Evolutionary conservation across 257 asterid genomes (phyloP).

Genomic region (Nicotiana attenuata): DNA sequence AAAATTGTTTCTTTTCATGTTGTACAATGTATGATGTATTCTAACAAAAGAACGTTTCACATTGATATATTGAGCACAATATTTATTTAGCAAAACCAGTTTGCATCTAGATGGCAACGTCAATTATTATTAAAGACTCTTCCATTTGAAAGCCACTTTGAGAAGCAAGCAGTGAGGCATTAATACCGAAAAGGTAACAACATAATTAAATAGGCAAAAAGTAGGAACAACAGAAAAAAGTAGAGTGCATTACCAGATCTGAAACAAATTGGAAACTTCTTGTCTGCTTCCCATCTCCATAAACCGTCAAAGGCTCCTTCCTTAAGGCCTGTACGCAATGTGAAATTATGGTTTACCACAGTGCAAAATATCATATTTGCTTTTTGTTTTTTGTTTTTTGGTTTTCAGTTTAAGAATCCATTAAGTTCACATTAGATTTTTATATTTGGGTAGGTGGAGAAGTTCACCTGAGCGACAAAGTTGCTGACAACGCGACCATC

Average conservation of each 20-base stretch:
- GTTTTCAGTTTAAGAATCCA: neutral
- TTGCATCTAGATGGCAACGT: neutral
- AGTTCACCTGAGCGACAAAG: constrained; percentile 92
- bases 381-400: neutral
- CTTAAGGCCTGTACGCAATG: constrained; percentile 68
- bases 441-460: neutral
- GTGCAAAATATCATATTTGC: neutral
- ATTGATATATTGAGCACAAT: neutral
- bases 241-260: constrained; percentile 60
- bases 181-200: neutral
- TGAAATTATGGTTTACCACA: neutral
- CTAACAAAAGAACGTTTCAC: neutral
- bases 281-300: constrained; percentile 97
- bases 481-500: constrained; percentile 99
- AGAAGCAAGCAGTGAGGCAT: neutral
- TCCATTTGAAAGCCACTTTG: neutral
- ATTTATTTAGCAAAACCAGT: neutral
- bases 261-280: constrained; percentile 95
- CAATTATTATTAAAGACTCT: neutral
- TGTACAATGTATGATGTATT: neutral
- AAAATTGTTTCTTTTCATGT: neutral
- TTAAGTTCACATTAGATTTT: neutral
- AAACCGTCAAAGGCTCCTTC: constrained; percentile 90
- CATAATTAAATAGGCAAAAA: neutral
- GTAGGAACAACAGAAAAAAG: neutral